These are phyloP conservation scores for Diaporthe sp. DNA, from an alignment of 2,329 filamentous ascomycete genomes.

Conservation along the genomic window DNA sequence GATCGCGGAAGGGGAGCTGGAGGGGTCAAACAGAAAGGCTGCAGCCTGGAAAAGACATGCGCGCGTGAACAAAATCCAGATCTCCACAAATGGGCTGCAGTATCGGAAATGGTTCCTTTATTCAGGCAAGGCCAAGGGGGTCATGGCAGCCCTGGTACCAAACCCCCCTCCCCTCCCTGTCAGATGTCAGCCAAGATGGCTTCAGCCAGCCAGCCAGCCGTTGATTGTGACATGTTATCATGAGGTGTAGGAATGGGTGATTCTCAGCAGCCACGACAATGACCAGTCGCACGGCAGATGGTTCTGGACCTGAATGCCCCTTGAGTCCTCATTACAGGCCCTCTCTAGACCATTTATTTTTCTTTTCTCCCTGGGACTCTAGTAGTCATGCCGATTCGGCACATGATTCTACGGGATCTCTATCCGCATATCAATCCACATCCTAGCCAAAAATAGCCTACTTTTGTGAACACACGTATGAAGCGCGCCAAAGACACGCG, in stretches of 20 bases:
- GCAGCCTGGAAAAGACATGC: background rate
- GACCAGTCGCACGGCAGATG: background rate
- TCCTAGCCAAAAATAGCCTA: background rate
- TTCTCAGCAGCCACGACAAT: background rate
- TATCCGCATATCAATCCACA: constrained; percentile 9
- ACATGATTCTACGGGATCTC: background rate
- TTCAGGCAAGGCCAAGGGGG: constrained; percentile 15
- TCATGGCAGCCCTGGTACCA: background rate
- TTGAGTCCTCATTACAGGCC: background rate
- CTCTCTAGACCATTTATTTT: background rate
- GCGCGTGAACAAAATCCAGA: background rate
- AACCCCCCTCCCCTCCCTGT: background rate
- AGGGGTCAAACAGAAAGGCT: background rate
- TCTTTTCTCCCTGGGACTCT: background rate
- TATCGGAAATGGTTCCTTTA: constrained; percentile 20
- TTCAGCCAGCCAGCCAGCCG: constrained; percentile 3
- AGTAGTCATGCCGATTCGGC: background rate
- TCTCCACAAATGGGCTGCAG: constrained; percentile 12
- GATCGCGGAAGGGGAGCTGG: background rate
- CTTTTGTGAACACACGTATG: background rate
- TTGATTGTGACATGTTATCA: constrained; percentile 16
- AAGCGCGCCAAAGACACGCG: background rate
- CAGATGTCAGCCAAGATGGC: background rate
- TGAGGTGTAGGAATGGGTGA: background rate
- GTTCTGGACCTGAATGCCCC: background rate